Evolutionary conservation across 305 asterid species (phyloP), one percentile per base, ranked within the genome.

Genomic region (Rubia balearica): DNA sequence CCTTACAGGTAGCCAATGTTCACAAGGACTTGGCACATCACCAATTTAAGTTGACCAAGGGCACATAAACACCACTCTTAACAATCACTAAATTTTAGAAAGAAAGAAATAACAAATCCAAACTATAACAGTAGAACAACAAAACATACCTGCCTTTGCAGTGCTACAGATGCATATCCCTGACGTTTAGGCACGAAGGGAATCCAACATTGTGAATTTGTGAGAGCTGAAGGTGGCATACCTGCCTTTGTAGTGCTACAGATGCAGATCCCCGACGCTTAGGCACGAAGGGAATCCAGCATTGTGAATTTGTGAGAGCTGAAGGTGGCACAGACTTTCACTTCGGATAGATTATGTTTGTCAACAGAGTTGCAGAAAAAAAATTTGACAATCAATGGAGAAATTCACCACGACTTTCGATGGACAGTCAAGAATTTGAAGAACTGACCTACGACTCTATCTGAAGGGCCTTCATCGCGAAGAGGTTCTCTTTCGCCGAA

Each of bases 391-490:
- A 30, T 30, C 33, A 30, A 1, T 30, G 3, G 33, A 30, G 33
- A 30, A 30, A 30, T 30, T n/a, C n/a, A n/a, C n/a, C n/a, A n/a
- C n/a, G n/a, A n/a, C n/a, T n/a, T n/a, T n/a, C n/a, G n/a, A n/a
- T n/a, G n/a, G n/a, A n/a, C n/a, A n/a, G n/a, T n/a, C n/a, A 46
- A 17, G 22, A 17, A 69, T n/a, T 0, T 22, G 21, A 53, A 76
- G 62, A 75, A 51, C 78, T 51, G 24, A 88, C 96, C 96, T n/a
- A 89, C 84, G 19, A 91, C 96, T 83, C 88, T 89, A 5, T 95
- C 53, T 42, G 96, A 96, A 14, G 96, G 96, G 5, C 96, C 98
- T 80, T 91, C 98, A 69, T 91, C 98, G 16, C 98, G 92, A 61
- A 78, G 79, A 65, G 76, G 74, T 30, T 85, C 87, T 8, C 88